Evolutionary conservation across 805 yeast genomes (phyloP).

Genomic region (Lipomyces sp.): DNA sequence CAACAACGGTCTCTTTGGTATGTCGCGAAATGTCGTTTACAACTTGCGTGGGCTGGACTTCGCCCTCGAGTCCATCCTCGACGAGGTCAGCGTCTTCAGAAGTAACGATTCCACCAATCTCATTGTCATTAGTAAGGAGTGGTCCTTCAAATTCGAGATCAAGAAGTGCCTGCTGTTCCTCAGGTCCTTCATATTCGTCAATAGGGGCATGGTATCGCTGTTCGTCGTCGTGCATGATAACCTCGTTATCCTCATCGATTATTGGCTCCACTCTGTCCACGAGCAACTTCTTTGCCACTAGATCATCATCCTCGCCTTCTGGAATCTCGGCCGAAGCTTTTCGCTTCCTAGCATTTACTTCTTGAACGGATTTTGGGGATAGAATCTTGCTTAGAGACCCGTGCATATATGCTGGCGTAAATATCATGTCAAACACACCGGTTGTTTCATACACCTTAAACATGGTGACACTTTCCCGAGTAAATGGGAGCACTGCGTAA

Average conservation of each 20-base stretch:
- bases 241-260: slow-evolving; percentile 14
- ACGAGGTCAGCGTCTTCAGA: slow-evolving; percentile 18
- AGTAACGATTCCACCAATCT: background rate
- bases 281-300: slow-evolving; percentile 28
- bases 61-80: slow-evolving; percentile 17
- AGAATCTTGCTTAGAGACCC: slow-evolving; percentile 20
- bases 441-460: slow-evolving; percentile 17
- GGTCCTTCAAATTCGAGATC: slow-evolving; percentile 25
- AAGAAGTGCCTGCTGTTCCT: slow-evolving; percentile 14
- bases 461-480: slow-evolving; percentile 27
- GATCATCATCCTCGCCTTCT: slow-evolving; percentile 27
- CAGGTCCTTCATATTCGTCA: slow-evolving; percentile 11
- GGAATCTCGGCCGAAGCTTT: slow-evolving; percentile 13
- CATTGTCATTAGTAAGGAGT: background rate
- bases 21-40: slow-evolving; percentile 50
- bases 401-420: slow-evolving; percentile 22
- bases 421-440: slow-evolving; percentile 22
- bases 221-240: slow-evolving; percentile 11
- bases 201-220: slow-evolving; percentile 13
- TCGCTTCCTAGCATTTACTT: slow-evolving; percentile 13
- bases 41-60: slow-evolving; percentile 19
- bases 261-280: slow-evolving; percentile 14
- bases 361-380: slow-evolving; percentile 9
- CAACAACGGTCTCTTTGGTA: slow-evolving; percentile 54
- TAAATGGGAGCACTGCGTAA: slow-evolving; percentile 31